phyloP scores from a whole-genome alignment of 1,284 basidiomycete species.

The Pyrrhoderma lamaoense region DNA sequence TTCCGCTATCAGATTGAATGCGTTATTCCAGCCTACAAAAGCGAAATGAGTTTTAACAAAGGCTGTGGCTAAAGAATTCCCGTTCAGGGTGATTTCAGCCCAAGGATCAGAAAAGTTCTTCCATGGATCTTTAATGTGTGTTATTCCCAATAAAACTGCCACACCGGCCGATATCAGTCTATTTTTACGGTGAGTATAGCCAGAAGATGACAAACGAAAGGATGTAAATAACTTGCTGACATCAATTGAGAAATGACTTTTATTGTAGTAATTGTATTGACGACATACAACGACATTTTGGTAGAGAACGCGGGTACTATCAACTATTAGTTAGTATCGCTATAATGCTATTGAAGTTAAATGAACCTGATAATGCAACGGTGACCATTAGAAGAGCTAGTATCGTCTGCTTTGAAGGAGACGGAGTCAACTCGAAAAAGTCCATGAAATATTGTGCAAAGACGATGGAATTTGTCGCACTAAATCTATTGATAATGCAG shows the following conservation, averaged over 20 bases:
- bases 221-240: constrained; percentile 16
- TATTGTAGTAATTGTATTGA: constrained; percentile 24
- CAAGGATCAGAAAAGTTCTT: constrained; percentile 46
- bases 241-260: constrained; percentile 27
- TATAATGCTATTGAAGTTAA: neutral
- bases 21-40: constrained; percentile 38
- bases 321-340: neutral
- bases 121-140: constrained; percentile 37
- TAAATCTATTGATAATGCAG: constrained; percentile 23
- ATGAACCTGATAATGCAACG: constrained; percentile 22
- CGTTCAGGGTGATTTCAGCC: constrained; percentile 33
- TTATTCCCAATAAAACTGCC: constrained; percentile 41
- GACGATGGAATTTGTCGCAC: constrained; percentile 25
- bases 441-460: constrained; percentile 27
- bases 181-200: constrained; percentile 20
- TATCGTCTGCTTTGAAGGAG: constrained; percentile 21
- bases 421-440: constrained; percentile 22
- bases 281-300: constrained; percentile 26
- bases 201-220: neutral
- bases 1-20: constrained; percentile 42
- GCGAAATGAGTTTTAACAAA: constrained; percentile 41
- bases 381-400: constrained; percentile 24
- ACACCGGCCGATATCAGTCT: constrained; percentile 37
- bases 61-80: constrained; percentile 38
- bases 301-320: constrained; percentile 26